A percentile compares a stretch with the other conserved stretches of the same genome.
Evolutionary conservation across 345 rosid genomes (phyloP).

Genomic region (Theobroma cacao): DNA sequence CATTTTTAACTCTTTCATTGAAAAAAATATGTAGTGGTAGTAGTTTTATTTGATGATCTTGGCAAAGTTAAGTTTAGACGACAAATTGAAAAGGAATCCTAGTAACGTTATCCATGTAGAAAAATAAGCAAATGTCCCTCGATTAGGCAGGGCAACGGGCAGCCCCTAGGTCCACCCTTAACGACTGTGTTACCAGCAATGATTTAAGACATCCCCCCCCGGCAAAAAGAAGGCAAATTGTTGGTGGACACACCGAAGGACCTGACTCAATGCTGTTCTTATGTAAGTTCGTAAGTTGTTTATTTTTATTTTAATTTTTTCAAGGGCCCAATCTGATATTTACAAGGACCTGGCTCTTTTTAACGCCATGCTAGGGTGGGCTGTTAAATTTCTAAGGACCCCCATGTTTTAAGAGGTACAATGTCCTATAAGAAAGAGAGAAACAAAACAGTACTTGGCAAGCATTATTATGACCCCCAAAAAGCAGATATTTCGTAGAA

Average conservation of each 20-base stretch:
- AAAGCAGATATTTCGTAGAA: background rate
- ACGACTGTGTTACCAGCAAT: background rate
- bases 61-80: background rate
- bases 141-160: background rate
- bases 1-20: no score
- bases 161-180: background rate
- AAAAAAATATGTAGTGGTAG: no score
- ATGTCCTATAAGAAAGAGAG: background rate
- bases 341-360: background rate
- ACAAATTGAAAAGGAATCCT: background rate
- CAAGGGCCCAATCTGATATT: background rate
- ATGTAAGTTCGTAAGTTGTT: background rate
- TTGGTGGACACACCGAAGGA: background rate
- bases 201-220: background rate
- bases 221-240: background rate
- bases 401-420: background rate
- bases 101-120: background rate
- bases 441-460: background rate
- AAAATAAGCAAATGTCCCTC: background rate
- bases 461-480: background rate
- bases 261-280: background rate
- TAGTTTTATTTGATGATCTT: background rate
- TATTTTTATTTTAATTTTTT: background rate
- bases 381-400: background rate
- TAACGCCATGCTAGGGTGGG: background rate